Base-by-base conservation (phyloP, 2,329 filamentous ascomycete genomes). In the Diaporthe capsici region DNA sequence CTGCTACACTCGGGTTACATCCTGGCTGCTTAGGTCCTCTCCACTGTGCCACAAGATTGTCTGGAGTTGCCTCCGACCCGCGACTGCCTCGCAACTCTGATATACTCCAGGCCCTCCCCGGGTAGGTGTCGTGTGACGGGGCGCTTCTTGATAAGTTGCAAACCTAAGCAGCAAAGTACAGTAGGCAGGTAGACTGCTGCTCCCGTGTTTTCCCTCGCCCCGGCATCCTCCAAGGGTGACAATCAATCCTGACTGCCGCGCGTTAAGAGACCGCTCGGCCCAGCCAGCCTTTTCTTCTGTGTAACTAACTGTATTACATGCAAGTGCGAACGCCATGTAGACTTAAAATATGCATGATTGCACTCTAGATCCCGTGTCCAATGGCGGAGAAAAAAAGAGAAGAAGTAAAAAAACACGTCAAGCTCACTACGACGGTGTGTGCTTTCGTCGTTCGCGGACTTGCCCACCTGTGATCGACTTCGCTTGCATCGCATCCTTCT, bases 1-100 rank as follows among this genome's bases (percentile, higher is more conserved):
- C 65, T 70, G 65, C 65, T 55, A 70, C 65, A 70, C n/a, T 70
- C 65, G 65, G 49, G 65, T 70, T 70, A 70, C 65, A 70, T 70
- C 49, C 65, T 70, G 65, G 65, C 65, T 70, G 65, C 31, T 55
- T 42, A 55, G 49, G 47, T 42, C 22, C 65, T 42, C 49, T 70
- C 49, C 47, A 55, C 65, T 55, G 65, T 70, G 65, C 65, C 49
- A 70, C 65, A 28, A 70, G 12, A 70, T 70, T 70, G 47, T 68
- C 65, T 68, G 65, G 31, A 53, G 22, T 53, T 53, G 63, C 49
- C n/a, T 47, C 47, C 31, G 31, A 68, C 47, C 65, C 47, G 65
- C 31, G 47, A 51, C 47, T 47, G 63, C 63, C 47, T 68, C 31
- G 12, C 47, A 53, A 53, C 63, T 53, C 31, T 68, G 63, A 68